Conservation (phyloP, 495 filamentous ascomycete genomes). For the Beverwykella pulmonaria region DNA sequence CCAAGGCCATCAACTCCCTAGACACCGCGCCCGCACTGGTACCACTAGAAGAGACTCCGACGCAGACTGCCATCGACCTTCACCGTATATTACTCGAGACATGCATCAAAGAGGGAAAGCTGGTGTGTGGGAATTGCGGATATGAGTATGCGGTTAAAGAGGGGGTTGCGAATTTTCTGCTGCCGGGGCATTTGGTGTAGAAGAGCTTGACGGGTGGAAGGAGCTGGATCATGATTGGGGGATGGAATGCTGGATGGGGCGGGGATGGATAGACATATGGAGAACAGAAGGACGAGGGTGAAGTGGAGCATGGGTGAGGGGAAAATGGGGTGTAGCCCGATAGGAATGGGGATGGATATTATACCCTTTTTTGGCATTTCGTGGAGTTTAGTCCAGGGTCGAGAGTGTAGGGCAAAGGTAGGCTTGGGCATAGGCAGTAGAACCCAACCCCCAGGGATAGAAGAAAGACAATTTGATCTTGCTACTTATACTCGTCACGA, state of each 20-base stretch:
- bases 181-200: constrained; percentile 88
- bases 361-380: constrained; percentile 1
- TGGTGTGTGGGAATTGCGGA: constrained; percentile 88
- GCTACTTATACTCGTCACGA: too few species aligned
- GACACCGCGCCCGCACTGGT: constrained; percentile 55
- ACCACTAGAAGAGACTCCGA: constrained; percentile 51
- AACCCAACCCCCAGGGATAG: too few species aligned
- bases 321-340: not conserved
- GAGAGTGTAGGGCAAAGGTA: not conserved
- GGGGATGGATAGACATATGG: constrained; percentile 8
- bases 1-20: constrained; percentile 44
- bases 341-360: not conserved
- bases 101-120: constrained; percentile 78
- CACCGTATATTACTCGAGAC: constrained; percentile 88
- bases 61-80: constrained; percentile 69
- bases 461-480: too few species aligned
- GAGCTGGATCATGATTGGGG: too few species aligned
- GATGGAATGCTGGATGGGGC: not conserved
- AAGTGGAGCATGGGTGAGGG: constrained; percentile 1
- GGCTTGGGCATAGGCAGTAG: too few species aligned
- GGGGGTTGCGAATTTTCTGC: constrained; percentile 92
- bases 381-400: not conserved
- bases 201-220: too few species aligned
- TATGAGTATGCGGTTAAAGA: constrained; percentile 92
- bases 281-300: not conserved